Conservation (phyloP, 2,329 filamentous ascomycete genomes). For the Monosporascus sp. region DNA sequence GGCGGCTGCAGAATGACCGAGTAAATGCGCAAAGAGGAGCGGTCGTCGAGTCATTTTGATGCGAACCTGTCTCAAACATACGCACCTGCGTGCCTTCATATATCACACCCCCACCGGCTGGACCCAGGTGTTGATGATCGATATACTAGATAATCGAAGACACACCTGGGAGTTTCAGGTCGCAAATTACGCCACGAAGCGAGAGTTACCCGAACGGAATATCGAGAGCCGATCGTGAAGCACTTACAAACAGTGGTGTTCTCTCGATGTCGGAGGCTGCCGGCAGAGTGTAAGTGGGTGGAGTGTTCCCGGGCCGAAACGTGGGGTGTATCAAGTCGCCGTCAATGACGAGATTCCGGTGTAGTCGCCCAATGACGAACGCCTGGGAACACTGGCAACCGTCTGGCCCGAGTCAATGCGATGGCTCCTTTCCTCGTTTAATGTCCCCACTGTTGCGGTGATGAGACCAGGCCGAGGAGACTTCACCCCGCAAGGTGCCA, state of each 20-base stretch:
- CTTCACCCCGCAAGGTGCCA: not conserved
- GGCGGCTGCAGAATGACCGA: slow-evolving; percentile 11
- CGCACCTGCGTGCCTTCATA: not conserved
- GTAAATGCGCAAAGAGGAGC: slow-evolving; percentile 8
- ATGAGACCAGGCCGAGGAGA: no score
- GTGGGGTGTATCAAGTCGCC: slow-evolving; percentile 16
- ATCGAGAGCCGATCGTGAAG: no score
- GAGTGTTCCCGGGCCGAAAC: slow-evolving; percentile 15
- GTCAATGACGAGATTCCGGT: slow-evolving; percentile 10
- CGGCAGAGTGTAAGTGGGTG: not conserved
- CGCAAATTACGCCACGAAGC: no score
- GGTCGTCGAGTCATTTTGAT: slow-evolving; percentile 3
- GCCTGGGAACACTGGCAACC: slow-evolving; percentile 2
- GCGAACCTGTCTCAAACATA: not conserved
- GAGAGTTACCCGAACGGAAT: no score
- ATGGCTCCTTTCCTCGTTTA: not conserved
- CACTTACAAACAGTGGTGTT: no score
- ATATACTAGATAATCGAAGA: no score
- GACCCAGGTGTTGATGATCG: no score
- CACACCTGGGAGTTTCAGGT: no score
- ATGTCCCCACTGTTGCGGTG: not conserved
- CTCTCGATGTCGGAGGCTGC: no score
- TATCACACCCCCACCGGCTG: not conserved
- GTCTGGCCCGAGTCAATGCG: slow-evolving; percentile 6
- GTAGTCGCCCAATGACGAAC: slow-evolving; percentile 9